Evolutionary conservation across 495 filamentous ascomycete species (phyloP), one percentile per base, ranked within the genome.

Genomic region (Tetracladium setigerum): DNA sequence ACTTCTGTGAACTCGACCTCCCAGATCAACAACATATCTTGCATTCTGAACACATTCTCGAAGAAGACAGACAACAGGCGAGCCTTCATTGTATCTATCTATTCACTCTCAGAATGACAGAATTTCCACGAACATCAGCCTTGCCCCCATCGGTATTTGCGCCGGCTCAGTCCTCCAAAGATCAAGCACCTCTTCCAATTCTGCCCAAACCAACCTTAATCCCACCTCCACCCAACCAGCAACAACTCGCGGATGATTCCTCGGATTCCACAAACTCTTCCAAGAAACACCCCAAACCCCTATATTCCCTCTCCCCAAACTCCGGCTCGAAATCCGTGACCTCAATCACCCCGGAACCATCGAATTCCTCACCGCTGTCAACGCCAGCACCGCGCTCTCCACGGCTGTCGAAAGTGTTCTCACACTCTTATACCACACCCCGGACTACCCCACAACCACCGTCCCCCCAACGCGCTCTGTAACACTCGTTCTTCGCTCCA

Each of bases 401-500:
- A 64, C 62, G 2, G 77, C 82, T 31, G 74, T 95, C n/a, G 44
- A 67, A 12, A 68, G 72, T 49, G 86, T 95, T 18, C 70, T 89
- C 43, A 60, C 67, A 43, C 70, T 73, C 27, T 73, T 90, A 30
- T 90, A 87, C 63, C 42, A 44, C 13, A 74, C 64, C 35, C 67
- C 60, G 36, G 52, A 57, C 9, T 65, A 62, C 34, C 52, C 55
- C 13, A 55, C 66, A 9, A 71, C 69, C 0, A 65, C 54, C 14
- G 60, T 64, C 11, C 72, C 73, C 22, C 61, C 65, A 0, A 73
- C 70, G 7, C 83, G 89, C 34, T 92, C 87, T 15, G 79, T 97
- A n/a, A 95, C 89, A 0, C 62, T 97, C n/a, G 71, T 95, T 52
- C 73, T 96, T 12, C 80, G 84, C 4, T 68, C 81, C 42, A 88